These are phyloP conservation scores for Suhomyces ambrosiae DNA, from an alignment of 1,139 yeast species.

Conservation along the genomic window DNA sequence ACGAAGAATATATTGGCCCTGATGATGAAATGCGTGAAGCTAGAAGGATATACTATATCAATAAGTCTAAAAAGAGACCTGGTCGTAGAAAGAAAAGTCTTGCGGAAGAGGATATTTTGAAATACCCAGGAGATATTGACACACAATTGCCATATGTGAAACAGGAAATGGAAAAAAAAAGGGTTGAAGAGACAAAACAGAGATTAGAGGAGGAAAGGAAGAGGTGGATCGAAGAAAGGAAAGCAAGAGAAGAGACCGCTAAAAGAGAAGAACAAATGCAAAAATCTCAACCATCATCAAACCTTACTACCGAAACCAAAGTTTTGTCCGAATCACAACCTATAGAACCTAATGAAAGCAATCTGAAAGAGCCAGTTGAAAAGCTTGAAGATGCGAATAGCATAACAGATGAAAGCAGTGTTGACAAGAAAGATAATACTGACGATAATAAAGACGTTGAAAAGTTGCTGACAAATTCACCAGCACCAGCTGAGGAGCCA, in stretches of 20 bases:
- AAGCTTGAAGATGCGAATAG: no score
- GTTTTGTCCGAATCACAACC: no score
- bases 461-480: no score
- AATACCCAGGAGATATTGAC: constrained; percentile 41
- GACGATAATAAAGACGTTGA: no score
- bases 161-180: constrained; percentile 25
- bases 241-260: not conserved
- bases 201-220: constrained; percentile 5
- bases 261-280: not conserved
- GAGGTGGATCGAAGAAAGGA: not conserved
- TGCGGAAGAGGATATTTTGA: constrained; percentile 18
- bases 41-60: constrained; percentile 30
- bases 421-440: no score
- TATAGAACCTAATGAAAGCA: no score
- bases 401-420: no score
- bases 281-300: no score
- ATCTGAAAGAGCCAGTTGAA: no score
- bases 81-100: constrained; percentile 36
- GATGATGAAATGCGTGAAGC: constrained; percentile 56
- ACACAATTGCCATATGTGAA: constrained; percentile 37
- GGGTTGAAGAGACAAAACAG: constrained; percentile 11
- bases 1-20: constrained; percentile 47
- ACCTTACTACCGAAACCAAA: no score
- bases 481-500: no score
- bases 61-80: constrained; percentile 42